Evolutionary conservation across 2,329 filamentous ascomycete genomes (phyloP).

Genomic region (Parafenestella ontariensis): DNA sequence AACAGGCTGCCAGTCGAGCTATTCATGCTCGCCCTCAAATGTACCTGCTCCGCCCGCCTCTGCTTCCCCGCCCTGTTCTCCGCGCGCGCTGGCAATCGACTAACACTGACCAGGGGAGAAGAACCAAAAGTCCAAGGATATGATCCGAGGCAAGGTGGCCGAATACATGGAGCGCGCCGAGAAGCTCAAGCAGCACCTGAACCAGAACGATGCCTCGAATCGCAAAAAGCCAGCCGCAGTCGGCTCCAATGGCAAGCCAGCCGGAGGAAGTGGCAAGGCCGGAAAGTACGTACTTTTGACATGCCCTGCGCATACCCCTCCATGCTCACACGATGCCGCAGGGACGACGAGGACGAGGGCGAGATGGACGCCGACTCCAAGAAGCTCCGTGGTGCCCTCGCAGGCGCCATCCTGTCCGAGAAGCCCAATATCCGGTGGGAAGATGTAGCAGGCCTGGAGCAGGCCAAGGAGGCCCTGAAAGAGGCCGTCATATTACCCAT

Average conservation of each 20-base stretch:
- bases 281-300: constrained; percentile 51
- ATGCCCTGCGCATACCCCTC: not conserved
- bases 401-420: constrained; percentile 91
- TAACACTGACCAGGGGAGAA: constrained; percentile 72
- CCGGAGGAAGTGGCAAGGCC: constrained; percentile 68
- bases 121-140: constrained; percentile 95
- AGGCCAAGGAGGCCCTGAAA: constrained; percentile 94
- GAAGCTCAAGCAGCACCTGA: constrained; percentile 92
- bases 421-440: constrained; percentile 98
- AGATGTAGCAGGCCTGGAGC: constrained; percentile 93
- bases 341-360: constrained; percentile 67
- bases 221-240: constrained; percentile 74
- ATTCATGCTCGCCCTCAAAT: constrained; percentile 98
- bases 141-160: constrained; percentile 92
- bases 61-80: not conserved
- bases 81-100: constrained; percentile 8
- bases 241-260: constrained; percentile 73
- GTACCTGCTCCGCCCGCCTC: constrained; percentile 48
- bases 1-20: constrained; percentile 72
- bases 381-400: constrained; percentile 89
- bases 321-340: constrained; percentile 26
- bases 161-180: constrained; percentile 99
- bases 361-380: constrained; percentile 87
- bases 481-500: constrained; percentile 98
- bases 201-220: constrained; percentile 71